Conservation (phyloP, 495 filamentous ascomycete genomes). For the Penicillium nucicola region DNA sequence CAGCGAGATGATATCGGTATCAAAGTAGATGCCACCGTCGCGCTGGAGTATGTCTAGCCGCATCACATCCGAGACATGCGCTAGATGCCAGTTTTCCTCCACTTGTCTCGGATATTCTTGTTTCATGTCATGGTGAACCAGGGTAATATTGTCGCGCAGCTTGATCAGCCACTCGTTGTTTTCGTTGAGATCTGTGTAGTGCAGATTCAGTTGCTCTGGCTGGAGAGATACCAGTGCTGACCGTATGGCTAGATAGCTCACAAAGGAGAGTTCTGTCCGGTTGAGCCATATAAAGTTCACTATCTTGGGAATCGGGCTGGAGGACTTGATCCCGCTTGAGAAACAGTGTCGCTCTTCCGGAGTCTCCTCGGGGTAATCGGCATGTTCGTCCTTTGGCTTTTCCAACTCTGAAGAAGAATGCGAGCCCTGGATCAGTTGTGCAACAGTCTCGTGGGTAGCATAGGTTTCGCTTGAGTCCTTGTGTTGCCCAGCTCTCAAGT, state of each 20-base stretch:
- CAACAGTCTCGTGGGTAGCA: too few relatives aligned
- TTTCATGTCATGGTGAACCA: slow-evolving; percentile 39
- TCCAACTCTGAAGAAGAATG: too few relatives aligned
- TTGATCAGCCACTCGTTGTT: slow-evolving; percentile 41
- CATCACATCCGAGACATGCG: slow-evolving; percentile 44
- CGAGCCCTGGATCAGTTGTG: too few relatives aligned
- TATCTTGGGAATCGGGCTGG: slow-evolving; percentile 42
- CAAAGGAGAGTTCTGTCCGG: slow-evolving; percentile 38
- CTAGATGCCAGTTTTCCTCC: slow-evolving; percentile 34
- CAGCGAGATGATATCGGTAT: slow-evolving; percentile 15
- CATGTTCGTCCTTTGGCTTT: too few relatives aligned
- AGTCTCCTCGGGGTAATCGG: neutral
- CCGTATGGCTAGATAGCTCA: slow-evolving; percentile 43
- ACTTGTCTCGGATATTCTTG: slow-evolving; percentile 19
- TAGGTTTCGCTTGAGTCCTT: too few relatives aligned
- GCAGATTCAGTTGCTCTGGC: slow-evolving; percentile 39
- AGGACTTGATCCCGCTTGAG: neutral
- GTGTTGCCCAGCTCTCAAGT: too few relatives aligned
- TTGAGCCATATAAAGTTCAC: slow-evolving; percentile 45
- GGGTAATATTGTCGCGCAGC: slow-evolving; percentile 34
- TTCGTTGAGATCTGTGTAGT: slow-evolving; percentile 42
- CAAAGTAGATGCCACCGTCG: slow-evolving; percentile 42
- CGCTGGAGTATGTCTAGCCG: slow-evolving; percentile 38
- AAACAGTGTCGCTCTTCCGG: neutral
- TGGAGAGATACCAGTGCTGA: slow-evolving; percentile 41